Evolutionary conservation across 805 yeast genomes (phyloP).

Genomic region (Kazachstania bromeliacearum): DNA sequence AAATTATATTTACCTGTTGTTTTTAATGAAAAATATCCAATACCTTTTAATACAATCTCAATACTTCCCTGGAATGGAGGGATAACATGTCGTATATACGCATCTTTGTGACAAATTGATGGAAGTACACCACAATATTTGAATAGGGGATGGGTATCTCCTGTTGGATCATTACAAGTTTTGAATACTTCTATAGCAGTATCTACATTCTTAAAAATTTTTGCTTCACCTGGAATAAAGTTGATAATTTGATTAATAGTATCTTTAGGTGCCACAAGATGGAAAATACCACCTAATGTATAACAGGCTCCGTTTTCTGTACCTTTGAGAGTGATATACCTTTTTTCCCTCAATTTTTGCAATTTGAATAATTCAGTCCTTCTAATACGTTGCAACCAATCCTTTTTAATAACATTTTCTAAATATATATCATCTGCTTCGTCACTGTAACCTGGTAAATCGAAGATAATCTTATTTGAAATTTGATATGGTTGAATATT

Average conservation of each 20-base stretch:
- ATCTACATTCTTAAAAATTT: constrained; percentile 26
- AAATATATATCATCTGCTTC: constrained; percentile 16
- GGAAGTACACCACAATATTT: constrained; percentile 24
- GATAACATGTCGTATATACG: constrained; percentile 38
- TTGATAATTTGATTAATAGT: constrained; percentile 41
- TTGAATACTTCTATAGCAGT: constrained; percentile 28
- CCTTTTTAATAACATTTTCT: constrained; percentile 23
- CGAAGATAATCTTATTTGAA: constrained; percentile 25
- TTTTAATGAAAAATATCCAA: constrained; percentile 53
- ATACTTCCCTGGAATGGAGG: constrained; percentile 66
- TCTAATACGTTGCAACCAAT: constrained; percentile 24
- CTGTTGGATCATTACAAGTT: constrained; percentile 14
- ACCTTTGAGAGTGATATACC: constrained; percentile 33
- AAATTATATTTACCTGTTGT: constrained; percentile 44
- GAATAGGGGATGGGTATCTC: constrained; percentile 21
- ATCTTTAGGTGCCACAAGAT: constrained; percentile 43
- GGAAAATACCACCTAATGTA: constrained; percentile 55
- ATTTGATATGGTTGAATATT: constrained; percentile 35
- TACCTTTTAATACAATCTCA: constrained; percentile 53
- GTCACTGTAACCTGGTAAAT: constrained; percentile 34
- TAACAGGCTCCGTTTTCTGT: constrained; percentile 33
- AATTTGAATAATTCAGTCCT: constrained; percentile 27
- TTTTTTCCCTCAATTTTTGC: constrained; percentile 23
- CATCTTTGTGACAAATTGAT: constrained; percentile 11
- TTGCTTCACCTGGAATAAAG: constrained; percentile 35